Base-by-base conservation (phyloP, 2,329 filamentous ascomycete genomes). In the Tympanopsis confertula region DNA sequence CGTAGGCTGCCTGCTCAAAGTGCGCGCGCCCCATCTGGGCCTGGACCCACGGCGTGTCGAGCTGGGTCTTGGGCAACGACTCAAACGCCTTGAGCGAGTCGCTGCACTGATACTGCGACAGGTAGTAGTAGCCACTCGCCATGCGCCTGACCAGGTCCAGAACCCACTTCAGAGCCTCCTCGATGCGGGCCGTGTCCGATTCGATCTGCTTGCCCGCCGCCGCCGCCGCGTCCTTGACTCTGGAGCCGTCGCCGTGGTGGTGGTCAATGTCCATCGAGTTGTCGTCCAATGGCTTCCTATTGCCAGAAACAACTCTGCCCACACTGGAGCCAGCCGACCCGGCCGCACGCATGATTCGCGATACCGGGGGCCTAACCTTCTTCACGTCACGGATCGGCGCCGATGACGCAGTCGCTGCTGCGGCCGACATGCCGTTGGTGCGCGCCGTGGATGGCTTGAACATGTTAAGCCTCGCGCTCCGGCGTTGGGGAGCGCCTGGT, bases 11-110 rank as follows among this genome's bases (percentile, higher is more conserved):
- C 54, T 89, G 85, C 62, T 98, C 91, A 55, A 94, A 94, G 53
- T 93, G 77, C 14, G 88, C 86, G 47, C 86, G 83, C 5, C 87
- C 91, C 53, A 96, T 81, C 51, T 94, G 86, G 4, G 87, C 81
- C 40, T 95, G 69, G 12, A 95, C 86, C 85, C 87, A 96, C 1
- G 91, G 86, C 2, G 89, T 94, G 43, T 94, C 87, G 47, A 86
- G 78, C 50, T 96, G 89, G 4, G 68, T 62, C 20, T 74, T 63
- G 2, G 86, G 79, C 15, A 98, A 64, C 1, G 77, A 70, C 42
- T 70, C 71, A 54, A 89, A 87, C 3, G 77, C 69, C 42, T 83
- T 74, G 35, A 95, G 63, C 2, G 91, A 84, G 42, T 91, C 79
- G 17, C 74, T 65, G 46, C 85, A 86, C 47, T 82, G 79, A 53